Conservation (phyloP, 768 basidiomycete genomes). For the Suillus subluteus region DNA sequence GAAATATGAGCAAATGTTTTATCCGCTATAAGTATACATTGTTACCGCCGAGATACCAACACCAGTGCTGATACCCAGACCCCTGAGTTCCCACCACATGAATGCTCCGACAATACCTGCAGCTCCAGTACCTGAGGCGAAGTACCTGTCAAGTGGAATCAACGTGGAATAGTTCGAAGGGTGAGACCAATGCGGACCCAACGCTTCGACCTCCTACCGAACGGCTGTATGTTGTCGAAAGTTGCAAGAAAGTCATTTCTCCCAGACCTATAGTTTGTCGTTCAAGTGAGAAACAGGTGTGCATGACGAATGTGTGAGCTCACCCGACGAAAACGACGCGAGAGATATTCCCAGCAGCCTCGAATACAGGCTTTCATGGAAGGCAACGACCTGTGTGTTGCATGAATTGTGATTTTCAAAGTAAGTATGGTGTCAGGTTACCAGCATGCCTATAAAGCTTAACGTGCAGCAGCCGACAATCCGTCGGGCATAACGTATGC, state of each 20-base stretch:
- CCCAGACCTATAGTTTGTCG: constrained; percentile 68
- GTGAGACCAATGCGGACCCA: constrained; percentile 52
- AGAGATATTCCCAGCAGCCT: constrained; percentile 80
- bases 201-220: constrained; percentile 79
- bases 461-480: constrained; percentile 74
- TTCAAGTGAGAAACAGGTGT: constrained; percentile 10
- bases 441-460: constrained; percentile 86
- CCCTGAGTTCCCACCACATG: constrained; percentile 92
- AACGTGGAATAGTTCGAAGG: not conserved
- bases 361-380: constrained; percentile 64
- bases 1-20: constrained; percentile 10
- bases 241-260: constrained; percentile 91
- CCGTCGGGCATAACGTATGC: constrained; percentile 78
- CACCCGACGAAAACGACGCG: constrained; percentile 88
- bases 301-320: constrained; percentile 1
- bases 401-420: not conserved
- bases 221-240: constrained; percentile 82
- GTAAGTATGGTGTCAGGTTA: constrained; percentile 42
- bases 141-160: constrained; percentile 57
- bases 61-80: constrained; percentile 80
- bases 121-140: constrained; percentile 92
- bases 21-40: constrained; percentile 27
- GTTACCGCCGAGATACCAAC: constrained; percentile 80
- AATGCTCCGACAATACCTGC: constrained; percentile 93
- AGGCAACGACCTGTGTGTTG: constrained; percentile 69